These are phyloP conservation scores for Erucastrum elatum DNA, from an alignment of 345 rosid genomes.

Conservation along the genomic window DNA sequence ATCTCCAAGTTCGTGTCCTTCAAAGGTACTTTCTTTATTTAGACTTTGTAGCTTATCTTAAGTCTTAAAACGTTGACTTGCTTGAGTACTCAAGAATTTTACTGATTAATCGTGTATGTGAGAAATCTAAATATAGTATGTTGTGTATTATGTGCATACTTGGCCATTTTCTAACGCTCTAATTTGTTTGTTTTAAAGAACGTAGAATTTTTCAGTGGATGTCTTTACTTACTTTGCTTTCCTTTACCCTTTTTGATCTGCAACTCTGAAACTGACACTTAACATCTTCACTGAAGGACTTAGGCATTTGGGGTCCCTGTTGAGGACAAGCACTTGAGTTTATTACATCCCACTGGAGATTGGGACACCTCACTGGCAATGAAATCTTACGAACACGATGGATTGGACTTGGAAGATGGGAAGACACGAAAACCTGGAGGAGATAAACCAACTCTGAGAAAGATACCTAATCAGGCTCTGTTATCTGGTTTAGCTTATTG, in stretches of 20 bases:
- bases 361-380: conserved; percentile 38
- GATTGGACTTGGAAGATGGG: conserved; percentile 81
- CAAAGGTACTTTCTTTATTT: conserved; percentile 9
- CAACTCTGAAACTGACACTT: background rate
- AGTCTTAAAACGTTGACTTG: conserved; percentile 8
- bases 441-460: conserved; percentile 54
- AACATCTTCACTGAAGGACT: background rate
- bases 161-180: background rate
- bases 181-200: background rate
- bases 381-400: conserved; percentile 63
- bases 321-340: background rate
- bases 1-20: background rate
- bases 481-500: conserved; percentile 90
- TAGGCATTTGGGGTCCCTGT: background rate
- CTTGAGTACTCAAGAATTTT: background rate
- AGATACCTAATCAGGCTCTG: conserved; percentile 75
- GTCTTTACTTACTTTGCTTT: background rate
- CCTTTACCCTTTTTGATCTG: background rate
- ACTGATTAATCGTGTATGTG: background rate
- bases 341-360: conserved; percentile 4
- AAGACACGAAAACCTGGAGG: conserved; percentile 56
- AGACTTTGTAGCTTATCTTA: background rate
- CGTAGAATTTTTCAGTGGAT: background rate
- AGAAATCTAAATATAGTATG: background rate
- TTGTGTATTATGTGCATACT: background rate